These are phyloP conservation scores for Syzygium aromaticum DNA, from an alignment of 345 rosid genomes.

Conservation along the genomic window DNA sequence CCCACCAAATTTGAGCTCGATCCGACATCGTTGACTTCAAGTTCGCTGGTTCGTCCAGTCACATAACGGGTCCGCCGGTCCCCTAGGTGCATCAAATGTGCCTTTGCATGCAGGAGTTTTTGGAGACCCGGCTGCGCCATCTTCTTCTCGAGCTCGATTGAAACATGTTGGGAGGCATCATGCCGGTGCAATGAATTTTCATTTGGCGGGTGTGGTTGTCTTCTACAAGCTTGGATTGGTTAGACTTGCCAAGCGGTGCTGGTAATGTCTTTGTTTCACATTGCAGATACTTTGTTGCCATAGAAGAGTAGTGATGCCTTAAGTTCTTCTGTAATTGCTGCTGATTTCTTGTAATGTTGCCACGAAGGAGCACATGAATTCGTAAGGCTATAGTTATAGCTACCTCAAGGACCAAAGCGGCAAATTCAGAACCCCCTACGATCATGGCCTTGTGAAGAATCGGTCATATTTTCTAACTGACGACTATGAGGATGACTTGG, in stretches of 20 bases:
- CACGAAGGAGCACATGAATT: constrained; percentile 80
- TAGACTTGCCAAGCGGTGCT: constrained; percentile 66
- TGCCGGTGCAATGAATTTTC: constrained; percentile 55
- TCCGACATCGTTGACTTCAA: no score
- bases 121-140: constrained; percentile 62
- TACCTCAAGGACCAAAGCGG: constrained; percentile 72
- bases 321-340: neutral
- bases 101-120: constrained; percentile 39
- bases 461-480: constrained; percentile 61
- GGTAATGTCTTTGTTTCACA: constrained; percentile 17
- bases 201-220: constrained; percentile 45
- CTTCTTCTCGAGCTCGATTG: constrained; percentile 62
- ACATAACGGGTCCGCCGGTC: no score
- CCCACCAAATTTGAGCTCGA: no score
- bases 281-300: neutral
- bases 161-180: constrained; percentile 42
- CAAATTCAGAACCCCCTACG: constrained; percentile 75
- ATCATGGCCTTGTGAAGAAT: constrained; percentile 66
- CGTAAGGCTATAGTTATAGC: constrained; percentile 37
- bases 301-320: neutral
- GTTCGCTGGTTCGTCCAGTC: no score
- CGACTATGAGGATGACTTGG: constrained; percentile 58
- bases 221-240: constrained; percentile 62
- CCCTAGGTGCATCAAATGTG: neutral
- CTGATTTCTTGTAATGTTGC: constrained; percentile 83